A percentile compares a stretch with the other conserved stretches of the same genome.
Conservation (phyloP, 176 grass and related monocot species). For the Poa pratensis region DNA sequence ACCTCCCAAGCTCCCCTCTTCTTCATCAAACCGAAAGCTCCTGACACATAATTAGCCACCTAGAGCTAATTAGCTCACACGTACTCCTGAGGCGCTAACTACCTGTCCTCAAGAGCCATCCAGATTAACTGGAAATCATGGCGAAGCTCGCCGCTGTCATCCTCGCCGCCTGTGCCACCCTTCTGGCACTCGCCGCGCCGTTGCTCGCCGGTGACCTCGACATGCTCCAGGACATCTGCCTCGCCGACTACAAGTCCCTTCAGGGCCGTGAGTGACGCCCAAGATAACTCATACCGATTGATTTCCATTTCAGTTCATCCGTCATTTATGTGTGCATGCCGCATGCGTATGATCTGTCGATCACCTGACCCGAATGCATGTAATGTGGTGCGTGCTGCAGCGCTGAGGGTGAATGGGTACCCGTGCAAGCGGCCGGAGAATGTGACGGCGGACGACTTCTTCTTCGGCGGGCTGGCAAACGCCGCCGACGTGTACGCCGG, state of each 20-base stretch:
- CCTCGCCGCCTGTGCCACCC: not conserved
- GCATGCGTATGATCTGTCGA: not conserved
- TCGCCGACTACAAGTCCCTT: slow-evolving; percentile 71
- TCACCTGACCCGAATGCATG: not conserved
- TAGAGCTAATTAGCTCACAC: too few relatives aligned
- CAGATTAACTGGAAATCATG: not conserved
- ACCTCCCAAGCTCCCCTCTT: too few relatives aligned
- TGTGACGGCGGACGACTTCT: slow-evolving; percentile 67
- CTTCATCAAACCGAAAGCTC: too few relatives aligned
- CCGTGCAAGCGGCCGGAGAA: slow-evolving; percentile 58
- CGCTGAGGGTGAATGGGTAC: slow-evolving; percentile 66
- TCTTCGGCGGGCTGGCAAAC: slow-evolving; percentile 42
- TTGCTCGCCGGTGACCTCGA: slow-evolving; percentile 61
- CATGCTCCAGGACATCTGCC: slow-evolving; percentile 87
- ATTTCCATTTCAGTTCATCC: not conserved
- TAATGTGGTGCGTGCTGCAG: slow-evolving; percentile 8
- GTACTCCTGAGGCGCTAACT: too few relatives aligned
- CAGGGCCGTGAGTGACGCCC: slow-evolving; percentile 45
- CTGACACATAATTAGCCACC: too few relatives aligned
- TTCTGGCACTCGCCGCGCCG: slow-evolving; percentile 25
- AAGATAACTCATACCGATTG: too few relatives aligned
- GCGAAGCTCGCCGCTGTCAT: not conserved
- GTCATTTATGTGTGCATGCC: not conserved
- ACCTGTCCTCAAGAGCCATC: too few relatives aligned
- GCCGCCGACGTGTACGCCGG: slow-evolving; percentile 46